Base-by-base conservation (phyloP, 2,329 filamentous ascomycete genomes). In the Sclerotiophoma versabilis region DNA sequence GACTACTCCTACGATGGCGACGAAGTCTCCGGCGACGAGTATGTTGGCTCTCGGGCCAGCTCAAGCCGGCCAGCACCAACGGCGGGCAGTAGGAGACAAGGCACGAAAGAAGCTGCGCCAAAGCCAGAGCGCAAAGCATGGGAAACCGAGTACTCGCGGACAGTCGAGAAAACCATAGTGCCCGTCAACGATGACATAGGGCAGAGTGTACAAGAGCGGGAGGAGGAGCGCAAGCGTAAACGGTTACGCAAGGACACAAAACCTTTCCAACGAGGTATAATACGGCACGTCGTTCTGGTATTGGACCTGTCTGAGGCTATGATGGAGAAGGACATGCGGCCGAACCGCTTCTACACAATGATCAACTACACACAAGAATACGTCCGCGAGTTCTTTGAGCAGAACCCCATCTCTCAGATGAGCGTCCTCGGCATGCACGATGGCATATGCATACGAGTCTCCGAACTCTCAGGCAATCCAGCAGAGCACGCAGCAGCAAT, bases 331-430 rank as follows among this genome's bases (percentile, higher is more conserved):
- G 95, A 99, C 72, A 83, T 98, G 63, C 86, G 95, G 22, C 95
- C 95, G 5, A 96, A 88, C 36, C 86, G 93, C 56, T 93, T 93
- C 75, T 84, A 92, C 30, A 84, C 97, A 26, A 89, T 88, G 46
- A 83, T 97, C 69, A 87, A 87, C 60, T 96, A 92, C 75, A 89
- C 92, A 14, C 85, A 89, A 60, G 89, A 92, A 52, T 99, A 98
- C 75, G 89, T 98, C 42, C 84, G 88, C 54, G 93, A 97, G 74
- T 99, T 92, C 77, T 99, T 98, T 72, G 95, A 98, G 76, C 95
- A 99, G 76, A 99, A 99, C 69, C 95, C 95, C 10, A 98, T 99
- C 63, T 96, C 92, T 9, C 95, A 99, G 77, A 84, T 99, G 51
- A 93, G 90, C 20, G 89, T 99, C 25, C 81, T 99, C 32, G 93